Conservation (phyloP, 768 basidiomycete species). For the Pisolithus marmoratus region DNA sequence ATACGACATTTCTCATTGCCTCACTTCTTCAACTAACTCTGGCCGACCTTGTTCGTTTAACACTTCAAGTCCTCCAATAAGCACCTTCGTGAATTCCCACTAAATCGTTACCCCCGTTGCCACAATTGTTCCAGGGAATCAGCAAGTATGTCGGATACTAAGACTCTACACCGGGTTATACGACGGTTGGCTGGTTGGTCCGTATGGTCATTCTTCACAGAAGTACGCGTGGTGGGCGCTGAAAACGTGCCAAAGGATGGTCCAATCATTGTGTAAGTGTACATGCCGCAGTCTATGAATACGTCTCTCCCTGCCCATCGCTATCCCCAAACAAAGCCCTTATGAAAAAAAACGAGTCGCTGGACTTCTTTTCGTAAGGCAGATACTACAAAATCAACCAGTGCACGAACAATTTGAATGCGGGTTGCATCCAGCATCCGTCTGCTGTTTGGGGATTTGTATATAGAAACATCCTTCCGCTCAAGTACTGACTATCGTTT, state of each 20-base stretch:
- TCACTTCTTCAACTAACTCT: no score
- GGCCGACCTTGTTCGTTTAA: no score
- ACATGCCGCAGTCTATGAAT: not conserved
- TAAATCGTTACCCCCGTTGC: not conserved
- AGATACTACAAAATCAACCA: no score
- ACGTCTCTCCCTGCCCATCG: not conserved
- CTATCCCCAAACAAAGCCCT: not conserved
- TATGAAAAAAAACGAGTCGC: not conserved
- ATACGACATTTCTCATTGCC: no score
- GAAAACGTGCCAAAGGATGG: constrained; percentile 86
- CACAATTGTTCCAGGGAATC: not conserved
- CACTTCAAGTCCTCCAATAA: no score
- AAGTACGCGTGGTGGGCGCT: constrained; percentile 78
- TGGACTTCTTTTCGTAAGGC: not conserved
- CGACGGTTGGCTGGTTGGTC: constrained; percentile 68
- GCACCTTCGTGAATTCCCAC: no score
- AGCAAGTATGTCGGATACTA: constrained; percentile 26
- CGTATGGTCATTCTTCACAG: constrained; percentile 81
- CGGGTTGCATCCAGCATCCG: no score
- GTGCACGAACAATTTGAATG: no score
- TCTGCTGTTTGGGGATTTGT: no score
- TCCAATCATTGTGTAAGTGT: constrained; percentile 86
- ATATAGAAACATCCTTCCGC: not conserved
- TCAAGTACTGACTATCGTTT: not conserved
- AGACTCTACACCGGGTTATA: constrained; percentile 62